Evolutionary conservation across 2,329 filamentous ascomycete genomes (phyloP).

Genomic region (Colletotrichum truncatum): DNA sequence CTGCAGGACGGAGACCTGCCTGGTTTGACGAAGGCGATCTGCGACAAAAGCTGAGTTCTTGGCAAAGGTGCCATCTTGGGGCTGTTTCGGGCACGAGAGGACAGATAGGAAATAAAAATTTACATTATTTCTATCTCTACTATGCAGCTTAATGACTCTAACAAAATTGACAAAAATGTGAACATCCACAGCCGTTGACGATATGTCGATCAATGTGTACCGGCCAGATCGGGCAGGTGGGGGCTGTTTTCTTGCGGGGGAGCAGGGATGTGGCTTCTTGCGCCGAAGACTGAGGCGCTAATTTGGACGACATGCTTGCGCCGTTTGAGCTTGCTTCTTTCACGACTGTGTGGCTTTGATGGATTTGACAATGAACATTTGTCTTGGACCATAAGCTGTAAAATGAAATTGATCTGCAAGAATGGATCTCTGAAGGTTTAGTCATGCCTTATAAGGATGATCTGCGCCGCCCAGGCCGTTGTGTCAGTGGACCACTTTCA

Average conservation of each 20-base stretch:
- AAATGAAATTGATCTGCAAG: neutral
- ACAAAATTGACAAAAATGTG: neutral
- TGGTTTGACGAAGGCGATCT: neutral
- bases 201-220: neutral
- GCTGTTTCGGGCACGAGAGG: neutral
- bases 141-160: neutral
- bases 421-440: neutral
- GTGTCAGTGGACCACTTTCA: too few relatives aligned
- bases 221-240: slow-evolving; percentile 18
- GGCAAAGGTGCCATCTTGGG: neutral
- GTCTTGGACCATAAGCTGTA: neutral
- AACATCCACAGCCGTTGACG: neutral
- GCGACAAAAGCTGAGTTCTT: neutral
- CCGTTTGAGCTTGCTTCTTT: neutral
- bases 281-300: neutral
- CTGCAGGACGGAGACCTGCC: neutral
- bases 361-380: neutral
- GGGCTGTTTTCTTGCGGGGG: neutral
- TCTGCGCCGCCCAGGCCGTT: too few relatives aligned
- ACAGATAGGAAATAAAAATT: neutral
- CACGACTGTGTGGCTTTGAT: neutral
- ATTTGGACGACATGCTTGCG: neutral
- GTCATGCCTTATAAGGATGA: neutral
- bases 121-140: neutral
- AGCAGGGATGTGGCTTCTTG: neutral